phyloP scores from a whole-genome alignment of 441 rosid species.

The Rhodomyrtus psidioides region DNA sequence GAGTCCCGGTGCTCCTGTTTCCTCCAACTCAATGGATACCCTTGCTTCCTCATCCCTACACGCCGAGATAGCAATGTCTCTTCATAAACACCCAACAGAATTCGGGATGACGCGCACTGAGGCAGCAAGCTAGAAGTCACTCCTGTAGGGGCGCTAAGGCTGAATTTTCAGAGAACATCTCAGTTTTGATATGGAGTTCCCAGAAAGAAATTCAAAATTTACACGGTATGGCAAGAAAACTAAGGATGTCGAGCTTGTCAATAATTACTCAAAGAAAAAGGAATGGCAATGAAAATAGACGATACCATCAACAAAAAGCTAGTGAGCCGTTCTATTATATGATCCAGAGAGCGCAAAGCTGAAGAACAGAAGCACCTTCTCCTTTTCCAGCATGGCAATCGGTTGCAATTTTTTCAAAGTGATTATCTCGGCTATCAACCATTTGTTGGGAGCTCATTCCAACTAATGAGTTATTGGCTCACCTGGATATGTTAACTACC shows the following conservation, averaged over 20 bases:
- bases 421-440: neutral
- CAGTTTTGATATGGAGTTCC: neutral
- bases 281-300: neutral
- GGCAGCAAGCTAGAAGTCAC: neutral
- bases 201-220: neutral
- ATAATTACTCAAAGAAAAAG: neutral
- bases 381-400: neutral
- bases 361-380: neutral
- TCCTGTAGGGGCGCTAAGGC: neutral
- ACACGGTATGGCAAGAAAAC: neutral
- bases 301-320: neutral
- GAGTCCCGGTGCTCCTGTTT: neutral
- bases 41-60: neutral
- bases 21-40: neutral
- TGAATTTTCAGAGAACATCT: neutral
- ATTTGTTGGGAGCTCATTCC: neutral
- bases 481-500: neutral
- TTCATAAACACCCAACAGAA: neutral
- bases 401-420: neutral
- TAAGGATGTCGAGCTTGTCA: neutral
- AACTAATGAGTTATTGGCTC: neutral
- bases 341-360: neutral
- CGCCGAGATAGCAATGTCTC: neutral
- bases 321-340: neutral
- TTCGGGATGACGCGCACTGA: neutral